phyloP scores from a whole-genome alignment of 495 filamentous ascomycete genomes.

The Aspergillus egyptiacus region DNA sequence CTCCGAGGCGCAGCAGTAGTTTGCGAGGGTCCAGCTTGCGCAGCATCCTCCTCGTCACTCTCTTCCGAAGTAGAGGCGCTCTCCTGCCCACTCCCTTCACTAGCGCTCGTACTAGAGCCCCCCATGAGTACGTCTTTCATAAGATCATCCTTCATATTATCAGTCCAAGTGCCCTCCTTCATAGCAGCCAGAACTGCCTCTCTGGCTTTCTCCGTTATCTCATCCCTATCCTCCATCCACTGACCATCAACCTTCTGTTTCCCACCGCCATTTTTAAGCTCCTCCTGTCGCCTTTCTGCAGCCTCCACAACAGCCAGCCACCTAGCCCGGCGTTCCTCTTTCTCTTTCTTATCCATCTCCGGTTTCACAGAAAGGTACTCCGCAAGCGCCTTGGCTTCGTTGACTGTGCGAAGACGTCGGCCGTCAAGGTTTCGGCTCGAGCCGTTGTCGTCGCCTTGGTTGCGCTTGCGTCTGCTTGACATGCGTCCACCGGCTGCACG shows the following conservation, averaged over 20 bases:
- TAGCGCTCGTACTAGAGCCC: conserved; percentile 46
- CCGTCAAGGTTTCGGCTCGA: conserved; percentile 93
- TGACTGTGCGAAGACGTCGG: conserved; percentile 81
- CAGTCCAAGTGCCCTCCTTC: conserved; percentile 53
- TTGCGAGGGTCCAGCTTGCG: conserved; percentile 21
- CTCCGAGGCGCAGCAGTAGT: conserved; percentile 34
- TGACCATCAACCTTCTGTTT: conserved; percentile 74
- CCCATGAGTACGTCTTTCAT: conserved; percentile 38
- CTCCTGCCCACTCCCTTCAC: conserved; percentile 39
- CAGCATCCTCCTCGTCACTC: conserved; percentile 42
- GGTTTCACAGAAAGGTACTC: conserved; percentile 95
- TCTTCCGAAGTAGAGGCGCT: conserved; percentile 40
- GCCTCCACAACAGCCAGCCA: conserved; percentile 82
- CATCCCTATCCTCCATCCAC: conserved; percentile 91
- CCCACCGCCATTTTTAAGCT: conserved; percentile 60
- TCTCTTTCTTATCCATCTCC: conserved; percentile 90
- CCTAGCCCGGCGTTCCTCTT: conserved; percentile 69
- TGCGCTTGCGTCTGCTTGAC: conserved; percentile 85
- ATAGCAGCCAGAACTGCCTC: conserved; percentile 77
- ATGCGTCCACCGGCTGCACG: conserved; percentile 96
- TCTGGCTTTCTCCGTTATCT: conserved; percentile 71
- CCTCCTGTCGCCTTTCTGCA: conserved; percentile 73
- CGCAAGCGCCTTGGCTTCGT: conserved; percentile 87
- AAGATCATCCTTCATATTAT: conserved; percentile 45
- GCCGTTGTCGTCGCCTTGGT: conserved; percentile 75